Conservation (phyloP, 129 eudicot genomes). For the Escallonia rubra region DNA sequence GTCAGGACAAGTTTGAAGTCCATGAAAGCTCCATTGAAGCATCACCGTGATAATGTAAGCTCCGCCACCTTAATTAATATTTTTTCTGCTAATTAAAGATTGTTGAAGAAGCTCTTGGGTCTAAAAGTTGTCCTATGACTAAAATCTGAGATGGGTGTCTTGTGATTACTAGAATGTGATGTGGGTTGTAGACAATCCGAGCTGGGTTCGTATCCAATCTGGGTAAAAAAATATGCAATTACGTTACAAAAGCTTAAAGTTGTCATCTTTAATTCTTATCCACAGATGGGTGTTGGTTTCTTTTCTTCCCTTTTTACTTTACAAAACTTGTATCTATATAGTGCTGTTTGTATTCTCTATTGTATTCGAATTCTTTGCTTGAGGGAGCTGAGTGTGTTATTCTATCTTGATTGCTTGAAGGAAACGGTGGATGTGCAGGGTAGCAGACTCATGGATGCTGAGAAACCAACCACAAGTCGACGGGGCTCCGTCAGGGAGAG, state of each 20-base stretch:
- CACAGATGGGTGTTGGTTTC: slow-evolving; percentile 24
- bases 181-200: not conserved
- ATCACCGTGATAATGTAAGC: slow-evolving; percentile 32
- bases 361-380: slow-evolving; percentile 27
- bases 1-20: slow-evolving; percentile 28
- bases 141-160: not conserved
- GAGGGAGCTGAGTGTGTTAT: slow-evolving; percentile 35
- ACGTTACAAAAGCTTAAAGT: slow-evolving; percentile 13
- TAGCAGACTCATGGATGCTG: slow-evolving; percentile 36
- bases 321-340: not conserved
- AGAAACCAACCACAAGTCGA: slow-evolving; percentile 28
- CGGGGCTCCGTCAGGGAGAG: slow-evolving; percentile 43
- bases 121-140: no score
- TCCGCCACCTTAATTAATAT: not conserved
- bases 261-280: slow-evolving; percentile 36
- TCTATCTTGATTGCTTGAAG: slow-evolving; percentile 34
- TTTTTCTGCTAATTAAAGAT: not conserved
- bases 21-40: slow-evolving; percentile 31
- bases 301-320: slow-evolving; percentile 3
- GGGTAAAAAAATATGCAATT: slow-evolving; percentile 7
- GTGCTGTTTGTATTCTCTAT: not conserved
- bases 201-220: slow-evolving; percentile 8
- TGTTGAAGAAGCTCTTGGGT: no score
- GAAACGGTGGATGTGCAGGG: slow-evolving; percentile 35
- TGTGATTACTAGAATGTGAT: no score